Evolutionary conservation across 2,329 filamentous ascomycete species (phyloP).

Genomic region (Scolecobasidium constrictum): DNA sequence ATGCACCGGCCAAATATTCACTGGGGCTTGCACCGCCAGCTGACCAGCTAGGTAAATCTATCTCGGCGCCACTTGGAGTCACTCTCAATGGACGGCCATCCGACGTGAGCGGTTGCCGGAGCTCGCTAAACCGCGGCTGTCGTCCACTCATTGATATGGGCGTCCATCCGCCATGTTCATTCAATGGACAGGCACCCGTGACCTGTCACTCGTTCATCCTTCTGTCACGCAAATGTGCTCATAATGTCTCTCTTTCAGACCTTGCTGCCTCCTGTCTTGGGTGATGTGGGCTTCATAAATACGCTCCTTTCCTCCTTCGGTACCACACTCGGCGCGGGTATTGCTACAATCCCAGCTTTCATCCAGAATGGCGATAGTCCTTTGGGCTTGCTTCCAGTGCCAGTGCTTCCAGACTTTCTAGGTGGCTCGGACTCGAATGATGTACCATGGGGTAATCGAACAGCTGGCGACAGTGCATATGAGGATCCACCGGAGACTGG

Average conservation of each 20-base stretch:
- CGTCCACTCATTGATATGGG: too few species aligned
- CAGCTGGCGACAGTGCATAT: constrained; percentile 13
- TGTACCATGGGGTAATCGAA: background rate
- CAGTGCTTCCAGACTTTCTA: background rate
- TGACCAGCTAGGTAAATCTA: background rate
- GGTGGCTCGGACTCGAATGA: background rate
- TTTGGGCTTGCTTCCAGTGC: background rate
- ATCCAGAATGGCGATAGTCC: background rate
- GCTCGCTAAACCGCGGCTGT: too few species aligned
- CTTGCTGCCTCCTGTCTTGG: background rate
- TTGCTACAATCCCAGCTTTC: background rate
- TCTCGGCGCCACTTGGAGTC: too few species aligned
- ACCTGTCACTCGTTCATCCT: too few species aligned
- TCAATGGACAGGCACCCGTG: too few species aligned
- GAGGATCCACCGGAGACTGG: constrained; percentile 21
- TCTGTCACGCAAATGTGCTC: too few species aligned
- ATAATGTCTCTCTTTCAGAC: constrained; percentile 1
- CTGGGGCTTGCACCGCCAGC: background rate
- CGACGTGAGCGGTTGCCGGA: too few species aligned
- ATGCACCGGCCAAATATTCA: background rate
- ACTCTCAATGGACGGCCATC: too few species aligned
- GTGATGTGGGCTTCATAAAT: background rate
- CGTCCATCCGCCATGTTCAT: too few species aligned
- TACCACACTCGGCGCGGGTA: background rate
- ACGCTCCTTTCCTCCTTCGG: background rate